Base-by-base conservation (phyloP, 2,329 filamentous ascomycete species). In the Bertia moriformis region DNA sequence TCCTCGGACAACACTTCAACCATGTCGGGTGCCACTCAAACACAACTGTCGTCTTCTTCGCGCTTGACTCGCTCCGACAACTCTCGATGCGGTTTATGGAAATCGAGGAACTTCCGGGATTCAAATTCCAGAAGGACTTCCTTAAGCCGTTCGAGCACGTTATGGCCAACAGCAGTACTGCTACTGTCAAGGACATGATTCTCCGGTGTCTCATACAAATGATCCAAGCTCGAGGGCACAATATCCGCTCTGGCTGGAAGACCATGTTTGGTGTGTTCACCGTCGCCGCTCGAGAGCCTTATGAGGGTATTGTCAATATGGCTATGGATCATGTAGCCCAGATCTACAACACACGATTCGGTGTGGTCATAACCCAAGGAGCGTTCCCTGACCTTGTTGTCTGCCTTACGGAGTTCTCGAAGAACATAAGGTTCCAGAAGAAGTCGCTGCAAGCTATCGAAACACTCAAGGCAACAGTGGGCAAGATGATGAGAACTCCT, bases 81-180 rank as follows among this genome's bases (percentile, higher is more conserved):
- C 65, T 99, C 30, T 95, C 89, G 1, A 96, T 98, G 88, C 82
- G 88, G 14, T 99, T 98, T 55, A 84, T 98, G 83, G 91, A 98
- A 59, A 87, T 96, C 43, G 91, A 94, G 55, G 91, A 99, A 57
- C 62, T 99, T 48, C 86, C 91, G 1, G 91, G 93, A 51, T 99
- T 99, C 73, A 96, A 96, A 58, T 99, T 99, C 54, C 91, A 99
- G 51, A 99, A 99, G 57, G 89, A 99, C 55, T 98, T 99, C 57
- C 63, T 98, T 40, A 96, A 95, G 59, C 91, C 93, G 0, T 99
- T 98, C 50, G 89, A 98, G 62, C 86, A 96, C 56, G 87, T 99
- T 49, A 85, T 98, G 64, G 80, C 83, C 42, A 96, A 98, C 56
- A 91, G 87, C 32, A 85, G 70, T 45, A 86, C 91, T 45, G 78